Evolutionary conservation across 305 asterid genomes (phyloP).

Genomic region (Rubia tinctorum): DNA sequence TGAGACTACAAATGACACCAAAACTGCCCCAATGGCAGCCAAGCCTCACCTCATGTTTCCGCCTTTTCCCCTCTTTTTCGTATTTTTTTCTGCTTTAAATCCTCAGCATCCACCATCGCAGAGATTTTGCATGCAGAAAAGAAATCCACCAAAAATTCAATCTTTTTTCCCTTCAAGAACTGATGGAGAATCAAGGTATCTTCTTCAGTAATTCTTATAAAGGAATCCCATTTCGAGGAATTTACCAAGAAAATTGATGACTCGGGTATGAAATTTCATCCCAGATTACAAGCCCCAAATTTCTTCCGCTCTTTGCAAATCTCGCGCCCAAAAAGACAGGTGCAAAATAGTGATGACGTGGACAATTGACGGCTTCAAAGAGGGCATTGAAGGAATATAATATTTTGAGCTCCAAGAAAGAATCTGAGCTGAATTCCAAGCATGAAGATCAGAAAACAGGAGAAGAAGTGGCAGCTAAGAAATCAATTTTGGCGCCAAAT

Average conservation of each 20-base stretch:
- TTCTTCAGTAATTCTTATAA: neutral
- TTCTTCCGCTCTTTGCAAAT: too few species aligned
- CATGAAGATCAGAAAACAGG: too few species aligned
- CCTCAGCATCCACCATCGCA: slow-evolving; percentile 70
- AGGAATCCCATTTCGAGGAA: neutral
- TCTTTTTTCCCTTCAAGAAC: neutral
- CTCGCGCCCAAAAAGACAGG: too few species aligned
- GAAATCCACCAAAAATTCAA: neutral
- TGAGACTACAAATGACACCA: slow-evolving; percentile 47
- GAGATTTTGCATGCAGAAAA: neutral
- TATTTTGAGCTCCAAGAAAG: too few species aligned
- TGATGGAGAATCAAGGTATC: neutral
- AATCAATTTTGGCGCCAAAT: too few species aligned
- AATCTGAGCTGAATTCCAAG: too few species aligned
- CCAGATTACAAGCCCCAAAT: neutral
- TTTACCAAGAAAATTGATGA: neutral
- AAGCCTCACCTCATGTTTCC: slow-evolving; percentile 37
- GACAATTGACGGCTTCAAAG: too few species aligned
- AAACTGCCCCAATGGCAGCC: slow-evolving; percentile 47
- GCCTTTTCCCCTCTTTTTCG: slow-evolving; percentile 25
- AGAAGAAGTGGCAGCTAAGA: too few species aligned
- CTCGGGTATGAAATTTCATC: neutral
- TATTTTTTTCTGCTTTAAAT: slow-evolving; percentile 30
- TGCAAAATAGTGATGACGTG: too few species aligned
- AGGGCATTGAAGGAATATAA: too few species aligned